These are phyloP conservation scores for Pisolithus orientalis DNA, from an alignment of 768 basidiomycete species.

Conservation along the genomic window DNA sequence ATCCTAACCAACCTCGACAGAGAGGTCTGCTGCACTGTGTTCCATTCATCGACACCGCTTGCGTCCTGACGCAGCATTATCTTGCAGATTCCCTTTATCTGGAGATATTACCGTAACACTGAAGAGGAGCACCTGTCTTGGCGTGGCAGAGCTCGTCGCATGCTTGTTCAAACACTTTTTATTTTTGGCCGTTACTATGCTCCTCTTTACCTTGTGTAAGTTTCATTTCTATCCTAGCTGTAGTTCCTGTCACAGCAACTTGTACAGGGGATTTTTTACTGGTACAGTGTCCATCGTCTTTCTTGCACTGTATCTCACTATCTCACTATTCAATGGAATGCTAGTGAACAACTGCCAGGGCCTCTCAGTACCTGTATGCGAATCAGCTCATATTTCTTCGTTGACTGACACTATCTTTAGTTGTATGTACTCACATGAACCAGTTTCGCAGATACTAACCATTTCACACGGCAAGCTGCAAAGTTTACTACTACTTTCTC, in stretches of 20 bases:
- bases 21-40: constrained; percentile 6
- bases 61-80: background rate
- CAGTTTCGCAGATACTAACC: background rate
- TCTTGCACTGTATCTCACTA: background rate
- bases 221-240: background rate
- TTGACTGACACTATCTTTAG: background rate
- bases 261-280: no score
- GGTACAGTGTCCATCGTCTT: background rate
- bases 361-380: background rate
- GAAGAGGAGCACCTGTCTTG: background rate
- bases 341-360: background rate
- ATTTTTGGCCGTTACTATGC: constrained; percentile 21
- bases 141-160: background rate
- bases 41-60: background rate
- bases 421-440: background rate
- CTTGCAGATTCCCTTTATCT: constrained; percentile 12
- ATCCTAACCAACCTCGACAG: constrained; percentile 15
- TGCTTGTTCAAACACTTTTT: constrained; percentile 12
- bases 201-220: constrained; percentile 14
- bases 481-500: constrained; percentile 14
- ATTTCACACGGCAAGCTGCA: constrained; percentile 9
- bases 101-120: constrained; percentile 4
- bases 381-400: constrained; percentile 4
- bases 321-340: background rate
- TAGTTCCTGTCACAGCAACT: no score